A percentile compares a stretch with the other conserved stretches of the same genome.
Conservation (phyloP, 768 basidiomycete genomes). For the Collybiopsis luxurians region DNA sequence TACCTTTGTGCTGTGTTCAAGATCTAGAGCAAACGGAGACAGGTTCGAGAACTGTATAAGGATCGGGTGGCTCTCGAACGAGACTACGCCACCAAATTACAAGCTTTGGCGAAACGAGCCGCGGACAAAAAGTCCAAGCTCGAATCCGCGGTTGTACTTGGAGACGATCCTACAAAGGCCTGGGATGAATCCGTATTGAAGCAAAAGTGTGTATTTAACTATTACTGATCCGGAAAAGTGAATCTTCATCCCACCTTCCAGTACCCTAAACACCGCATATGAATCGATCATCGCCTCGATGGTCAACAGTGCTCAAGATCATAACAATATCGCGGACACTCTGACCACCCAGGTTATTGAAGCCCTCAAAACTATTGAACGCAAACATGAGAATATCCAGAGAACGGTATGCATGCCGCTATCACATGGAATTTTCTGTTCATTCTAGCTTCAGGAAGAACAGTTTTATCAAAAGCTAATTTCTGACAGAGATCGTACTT, state of each 20-base stretch:
- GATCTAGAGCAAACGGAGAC: background rate
- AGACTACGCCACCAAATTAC: conserved; percentile 75
- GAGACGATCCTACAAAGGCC: conserved; percentile 63
- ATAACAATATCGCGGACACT: conserved; percentile 61
- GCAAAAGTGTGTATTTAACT: conserved; percentile 44
- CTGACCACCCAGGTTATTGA: conserved; percentile 61
- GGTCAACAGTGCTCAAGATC: conserved; percentile 62
- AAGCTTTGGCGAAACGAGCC: conserved; percentile 61
- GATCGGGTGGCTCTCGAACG: conserved; percentile 69
- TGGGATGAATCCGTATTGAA: conserved; percentile 51
- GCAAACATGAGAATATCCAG: conserved; percentile 61
- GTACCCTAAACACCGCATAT: conserved; percentile 74
- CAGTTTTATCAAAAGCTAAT: conserved; percentile 71
- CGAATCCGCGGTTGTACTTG: conserved; percentile 54
- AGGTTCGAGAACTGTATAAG: conserved; percentile 74
- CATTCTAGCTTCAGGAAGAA: conserved; percentile 45
- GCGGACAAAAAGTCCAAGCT: conserved; percentile 68
- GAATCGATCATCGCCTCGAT: conserved; percentile 63
- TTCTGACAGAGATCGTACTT: conserved; percentile 65
- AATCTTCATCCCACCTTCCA: conserved; percentile 23
- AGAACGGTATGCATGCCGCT: conserved; percentile 52
- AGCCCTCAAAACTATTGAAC: conserved; percentile 56
- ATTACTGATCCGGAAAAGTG: conserved; percentile 10
- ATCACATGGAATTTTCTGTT: too few relatives aligned
- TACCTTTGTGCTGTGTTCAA: background rate